Conservation (phyloP, 164 flowering plant genomes). For the Vitis riparia region DNA sequence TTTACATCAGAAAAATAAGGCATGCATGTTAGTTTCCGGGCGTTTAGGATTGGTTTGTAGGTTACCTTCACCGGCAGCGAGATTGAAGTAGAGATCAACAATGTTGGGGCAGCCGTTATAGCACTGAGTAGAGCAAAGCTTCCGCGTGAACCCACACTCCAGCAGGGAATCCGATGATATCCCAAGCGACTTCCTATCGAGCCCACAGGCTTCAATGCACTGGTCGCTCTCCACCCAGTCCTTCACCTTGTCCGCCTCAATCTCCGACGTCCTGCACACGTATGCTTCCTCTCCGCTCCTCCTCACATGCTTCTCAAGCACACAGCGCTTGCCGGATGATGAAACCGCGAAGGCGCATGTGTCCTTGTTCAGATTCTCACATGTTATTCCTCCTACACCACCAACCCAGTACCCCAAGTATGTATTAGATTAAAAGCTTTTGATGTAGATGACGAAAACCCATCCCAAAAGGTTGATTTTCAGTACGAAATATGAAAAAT, state of each 20-base stretch:
- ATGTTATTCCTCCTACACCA: constrained; percentile 39
- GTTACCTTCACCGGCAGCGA: constrained; percentile 80
- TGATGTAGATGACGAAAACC: no score
- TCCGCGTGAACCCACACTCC: constrained; percentile 44
- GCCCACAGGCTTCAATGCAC: constrained; percentile 60
- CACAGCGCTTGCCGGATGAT: constrained; percentile 58
- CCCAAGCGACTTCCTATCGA: constrained; percentile 49
- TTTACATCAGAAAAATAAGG: not conserved
- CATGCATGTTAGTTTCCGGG: not conserved
- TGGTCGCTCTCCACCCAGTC: constrained; percentile 54
- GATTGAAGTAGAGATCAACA: constrained; percentile 73
- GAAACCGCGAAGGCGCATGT: constrained; percentile 65
- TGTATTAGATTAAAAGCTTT: no score
- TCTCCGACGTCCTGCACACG: constrained; percentile 51
- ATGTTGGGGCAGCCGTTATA: constrained; percentile 63
- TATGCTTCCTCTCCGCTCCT: constrained; percentile 44
- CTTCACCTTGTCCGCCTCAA: constrained; percentile 46
- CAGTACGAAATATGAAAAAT: no score
- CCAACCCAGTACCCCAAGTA: not conserved
- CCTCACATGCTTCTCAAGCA: constrained; percentile 56
- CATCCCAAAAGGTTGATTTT: no score
- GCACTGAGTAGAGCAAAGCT: constrained; percentile 67
- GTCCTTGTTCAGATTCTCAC: constrained; percentile 45
- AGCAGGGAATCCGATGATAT: constrained; percentile 71
- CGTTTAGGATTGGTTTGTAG: not conserved